A percentile compares a stretch with the other conserved stretches of the same genome.
phyloP scores from a whole-genome alignment of 805 yeast species.

The Ogataea minuta region DNA sequence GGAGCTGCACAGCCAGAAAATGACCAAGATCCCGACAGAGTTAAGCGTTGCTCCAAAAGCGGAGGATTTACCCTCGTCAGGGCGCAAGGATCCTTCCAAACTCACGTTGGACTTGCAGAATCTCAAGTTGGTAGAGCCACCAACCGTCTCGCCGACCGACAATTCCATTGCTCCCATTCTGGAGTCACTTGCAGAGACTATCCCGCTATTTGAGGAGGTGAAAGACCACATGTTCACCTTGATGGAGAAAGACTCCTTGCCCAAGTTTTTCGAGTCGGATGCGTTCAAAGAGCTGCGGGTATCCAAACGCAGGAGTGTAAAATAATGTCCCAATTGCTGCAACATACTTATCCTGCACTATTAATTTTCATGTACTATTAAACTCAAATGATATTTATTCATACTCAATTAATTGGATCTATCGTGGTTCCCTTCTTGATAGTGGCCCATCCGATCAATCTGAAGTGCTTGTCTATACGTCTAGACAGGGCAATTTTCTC shows the following conservation, averaged over 20 bases:
- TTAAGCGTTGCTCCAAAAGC: background rate
- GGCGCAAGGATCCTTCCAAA: constrained; percentile 3
- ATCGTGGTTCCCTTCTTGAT: constrained; percentile 90
- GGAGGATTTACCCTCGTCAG: background rate
- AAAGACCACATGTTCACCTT: constrained; percentile 49
- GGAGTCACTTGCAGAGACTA: constrained; percentile 36
- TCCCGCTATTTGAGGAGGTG: constrained; percentile 48
- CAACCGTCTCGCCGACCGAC: constrained; percentile 34
- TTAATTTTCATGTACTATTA: constrained; percentile 1
- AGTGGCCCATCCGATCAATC: constrained; percentile 99
- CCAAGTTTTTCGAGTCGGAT: constrained; percentile 56
- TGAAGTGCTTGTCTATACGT: constrained; percentile 99
- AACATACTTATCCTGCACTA: constrained; percentile 1
- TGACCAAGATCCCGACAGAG: background rate
- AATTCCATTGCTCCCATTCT: constrained; percentile 35
- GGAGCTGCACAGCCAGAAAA: constrained; percentile 5
- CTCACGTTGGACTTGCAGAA: constrained; percentile 12
- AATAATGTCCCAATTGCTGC: constrained; percentile 1
- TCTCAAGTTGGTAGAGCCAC: constrained; percentile 4
- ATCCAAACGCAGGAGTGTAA: constrained; percentile 5
- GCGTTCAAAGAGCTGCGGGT: constrained; percentile 34
- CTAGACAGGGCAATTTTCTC: constrained; percentile 98
- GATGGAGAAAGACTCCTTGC: constrained; percentile 73
- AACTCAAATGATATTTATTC: constrained; percentile 4
- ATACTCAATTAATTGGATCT: constrained; percentile 60